A percentile compares a stretch with the other conserved stretches of the same genome.
Conservation (phyloP, 78 protist species). For the Monosiga brevicollis region DNA sequence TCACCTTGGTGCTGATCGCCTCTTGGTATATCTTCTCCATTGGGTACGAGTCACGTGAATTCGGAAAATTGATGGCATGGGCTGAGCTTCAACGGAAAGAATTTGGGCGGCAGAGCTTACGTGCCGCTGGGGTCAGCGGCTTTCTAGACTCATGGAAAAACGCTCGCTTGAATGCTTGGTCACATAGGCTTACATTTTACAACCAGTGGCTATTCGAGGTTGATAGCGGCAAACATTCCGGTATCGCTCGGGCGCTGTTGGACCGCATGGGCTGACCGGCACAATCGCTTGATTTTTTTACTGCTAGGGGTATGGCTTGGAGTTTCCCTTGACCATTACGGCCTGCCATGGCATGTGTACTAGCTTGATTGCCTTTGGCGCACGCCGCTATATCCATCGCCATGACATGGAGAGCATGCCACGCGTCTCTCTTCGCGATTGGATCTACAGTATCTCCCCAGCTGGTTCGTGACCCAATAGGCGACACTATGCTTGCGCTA, state of each 20-base stretch:
- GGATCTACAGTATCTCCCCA: neutral
- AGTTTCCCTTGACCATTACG: neutral
- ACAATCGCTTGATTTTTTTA: neutral
- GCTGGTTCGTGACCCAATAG: neutral
- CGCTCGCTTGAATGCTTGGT: conserved; percentile 3
- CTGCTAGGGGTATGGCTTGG: neutral
- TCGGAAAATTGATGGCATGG: no score
- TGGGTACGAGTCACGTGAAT: no score
- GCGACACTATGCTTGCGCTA: neutral
- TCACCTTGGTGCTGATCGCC: no score
- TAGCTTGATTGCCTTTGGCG: neutral
- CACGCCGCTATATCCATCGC: neutral
- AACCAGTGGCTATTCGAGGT: conserved; percentile 4
- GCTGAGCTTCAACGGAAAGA: no score
- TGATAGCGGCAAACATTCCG: neutral
- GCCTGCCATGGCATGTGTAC: neutral
- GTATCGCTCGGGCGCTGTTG: neutral
- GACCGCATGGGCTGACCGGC: neutral
- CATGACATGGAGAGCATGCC: neutral
- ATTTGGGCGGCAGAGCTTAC: no score
- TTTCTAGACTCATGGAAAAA: no score
- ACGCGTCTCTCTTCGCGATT: neutral
- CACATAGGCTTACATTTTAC: conserved; percentile 15
- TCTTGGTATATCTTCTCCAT: no score
- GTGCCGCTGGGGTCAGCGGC: no score